A percentile compares a stretch with the other conserved stretches of the same genome.
These are phyloP conservation scores for Flaveria trinervia DNA, from an alignment of 129 eudicot species.

Conservation along the genomic window DNA sequence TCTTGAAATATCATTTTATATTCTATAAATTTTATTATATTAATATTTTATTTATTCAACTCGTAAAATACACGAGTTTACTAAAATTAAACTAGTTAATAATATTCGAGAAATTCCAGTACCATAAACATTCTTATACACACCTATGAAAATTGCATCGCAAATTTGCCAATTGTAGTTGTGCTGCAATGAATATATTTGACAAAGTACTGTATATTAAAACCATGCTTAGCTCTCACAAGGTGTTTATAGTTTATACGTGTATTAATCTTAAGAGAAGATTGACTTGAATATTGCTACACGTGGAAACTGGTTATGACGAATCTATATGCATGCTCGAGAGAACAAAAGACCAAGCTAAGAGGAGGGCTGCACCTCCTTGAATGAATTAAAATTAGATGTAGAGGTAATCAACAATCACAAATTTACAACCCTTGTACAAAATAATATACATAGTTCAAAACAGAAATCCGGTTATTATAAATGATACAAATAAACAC, in stretches of 20 bases:
- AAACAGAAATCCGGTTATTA: constrained; percentile 22
- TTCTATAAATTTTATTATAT: no score
- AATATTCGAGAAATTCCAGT: no score
- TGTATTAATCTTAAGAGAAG: background rate
- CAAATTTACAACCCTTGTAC: background rate
- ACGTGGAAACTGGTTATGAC: background rate
- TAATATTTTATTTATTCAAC: no score
- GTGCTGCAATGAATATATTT: no score
- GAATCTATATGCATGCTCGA: background rate
- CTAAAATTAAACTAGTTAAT: no score
- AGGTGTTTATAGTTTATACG: background rate
- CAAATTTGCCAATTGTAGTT: no score
- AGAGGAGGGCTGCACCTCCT: background rate
- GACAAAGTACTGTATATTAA: no score
- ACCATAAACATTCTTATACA: no score
- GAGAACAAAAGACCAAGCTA: background rate
- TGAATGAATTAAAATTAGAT: no score
- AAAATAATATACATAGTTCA: background rate
- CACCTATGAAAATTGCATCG: no score
- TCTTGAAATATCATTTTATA: no score
- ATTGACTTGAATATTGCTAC: background rate
- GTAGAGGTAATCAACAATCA: background rate
- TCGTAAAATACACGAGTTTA: no score
- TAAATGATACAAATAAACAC: constrained; percentile 19
- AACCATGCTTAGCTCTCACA: background rate